phyloP scores from a whole-genome alignment of 805 yeast genomes.

The Suhomyces prunicola region DNA sequence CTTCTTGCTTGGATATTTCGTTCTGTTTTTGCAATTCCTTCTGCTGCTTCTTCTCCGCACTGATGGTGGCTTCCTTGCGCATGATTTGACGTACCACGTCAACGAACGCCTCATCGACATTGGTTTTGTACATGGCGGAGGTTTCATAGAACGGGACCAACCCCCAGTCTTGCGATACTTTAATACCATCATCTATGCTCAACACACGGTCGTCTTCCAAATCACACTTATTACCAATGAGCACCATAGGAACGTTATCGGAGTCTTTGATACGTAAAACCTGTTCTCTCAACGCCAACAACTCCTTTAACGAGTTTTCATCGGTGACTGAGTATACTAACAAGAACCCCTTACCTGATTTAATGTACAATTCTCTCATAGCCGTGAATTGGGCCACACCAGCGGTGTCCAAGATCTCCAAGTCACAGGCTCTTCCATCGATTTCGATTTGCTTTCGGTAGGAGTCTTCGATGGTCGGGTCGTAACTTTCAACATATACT shows the following conservation, averaged over 20 bases:
- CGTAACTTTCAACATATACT: constrained; percentile 84
- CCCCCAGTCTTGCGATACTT: constrained; percentile 83
- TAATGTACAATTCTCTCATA: constrained; percentile 85
- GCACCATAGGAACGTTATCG: constrained; percentile 77
- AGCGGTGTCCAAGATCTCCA: constrained; percentile 67
- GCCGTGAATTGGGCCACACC: constrained; percentile 89
- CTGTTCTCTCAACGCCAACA: constrained; percentile 77
- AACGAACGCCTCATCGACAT: constrained; percentile 86
- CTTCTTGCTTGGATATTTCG: constrained; percentile 6
- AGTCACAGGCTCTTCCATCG: constrained; percentile 81
- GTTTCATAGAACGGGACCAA: constrained; percentile 89
- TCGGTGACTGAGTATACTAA: constrained; percentile 60
- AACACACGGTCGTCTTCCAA: constrained; percentile 70
- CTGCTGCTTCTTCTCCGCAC: constrained; percentile 44
- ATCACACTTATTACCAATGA: constrained; percentile 91
- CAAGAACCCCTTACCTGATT: constrained; percentile 76
- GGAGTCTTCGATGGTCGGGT: constrained; percentile 96
- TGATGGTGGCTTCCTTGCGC: constrained; percentile 58
- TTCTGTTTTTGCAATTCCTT: constrained; percentile 40
- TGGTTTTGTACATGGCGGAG: constrained; percentile 85
- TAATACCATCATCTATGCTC: constrained; percentile 76
- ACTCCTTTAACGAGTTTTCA: constrained; percentile 67
- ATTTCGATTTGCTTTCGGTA: constrained; percentile 85
- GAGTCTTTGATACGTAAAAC: constrained; percentile 80
- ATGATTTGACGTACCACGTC: constrained; percentile 88